phyloP scores from a whole-genome alignment of 805 yeast species.

The Lachancea nothofagi region DNA sequence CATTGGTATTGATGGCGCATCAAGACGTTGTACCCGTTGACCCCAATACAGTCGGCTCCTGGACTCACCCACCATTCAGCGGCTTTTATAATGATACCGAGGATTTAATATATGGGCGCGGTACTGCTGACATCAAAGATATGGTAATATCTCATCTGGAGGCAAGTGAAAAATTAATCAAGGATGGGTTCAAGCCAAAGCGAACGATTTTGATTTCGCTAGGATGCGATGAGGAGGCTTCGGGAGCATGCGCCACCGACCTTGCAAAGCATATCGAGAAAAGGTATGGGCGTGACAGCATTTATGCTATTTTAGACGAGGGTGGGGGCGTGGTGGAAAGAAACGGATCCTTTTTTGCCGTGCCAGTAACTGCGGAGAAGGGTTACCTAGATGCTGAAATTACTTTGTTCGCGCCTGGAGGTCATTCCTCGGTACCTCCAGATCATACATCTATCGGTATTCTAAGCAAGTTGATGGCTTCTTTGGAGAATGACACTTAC shows the following conservation, averaged over 20 bases:
- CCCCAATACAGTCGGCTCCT: conserved; percentile 43
- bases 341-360: conserved; percentile 40
- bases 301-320: conserved; percentile 61
- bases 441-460: conserved; percentile 70
- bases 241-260: conserved; percentile 47
- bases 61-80: conserved; percentile 56
- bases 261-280: conserved; percentile 41
- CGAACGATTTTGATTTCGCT: conserved; percentile 53
- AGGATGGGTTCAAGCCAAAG: conserved; percentile 39
- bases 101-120: conserved; percentile 55
- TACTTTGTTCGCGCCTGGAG: conserved; percentile 54
- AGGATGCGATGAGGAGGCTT: conserved; percentile 64
- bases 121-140: conserved; percentile 59
- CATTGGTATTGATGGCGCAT: conserved; percentile 60
- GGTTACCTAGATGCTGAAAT: conserved; percentile 48
- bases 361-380: conserved; percentile 51
- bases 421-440: conserved; percentile 69
- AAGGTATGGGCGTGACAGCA: conserved; percentile 49
- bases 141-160: conserved; percentile 55
- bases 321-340: conserved; percentile 36
- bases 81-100: conserved; percentile 51
- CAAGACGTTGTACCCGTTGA: conserved; percentile 71
- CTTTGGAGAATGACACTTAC: conserved; percentile 48
- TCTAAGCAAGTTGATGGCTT: conserved; percentile 45
- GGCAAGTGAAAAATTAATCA: conserved; percentile 43